Base-by-base conservation (phyloP, 2,329 filamentous ascomycete genomes). In the Triangularia setosa region DNA sequence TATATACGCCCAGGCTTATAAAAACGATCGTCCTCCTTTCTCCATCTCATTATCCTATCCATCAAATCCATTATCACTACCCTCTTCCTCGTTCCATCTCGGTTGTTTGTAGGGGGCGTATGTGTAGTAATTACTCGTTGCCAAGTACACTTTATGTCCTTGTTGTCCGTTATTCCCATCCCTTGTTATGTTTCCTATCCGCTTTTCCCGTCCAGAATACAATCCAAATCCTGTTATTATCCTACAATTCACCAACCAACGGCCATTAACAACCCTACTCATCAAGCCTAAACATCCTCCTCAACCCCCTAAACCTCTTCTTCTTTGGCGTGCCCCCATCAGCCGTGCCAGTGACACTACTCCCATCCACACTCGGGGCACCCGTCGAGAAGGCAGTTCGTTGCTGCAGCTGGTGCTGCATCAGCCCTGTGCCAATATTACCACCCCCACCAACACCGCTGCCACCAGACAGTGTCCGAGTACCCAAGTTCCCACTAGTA, bases 261-360 rank as follows among this genome's bases (percentile, higher is more conserved):
- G 24, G 40, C 21, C 54, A 63, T 40, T 24, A 62, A 12, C 40
- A 24, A 58, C 25, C 9, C 35, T 55, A 68, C 11, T 82, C 80
- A 65, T 82, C 73, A 63, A 84, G 73, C 52, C 79, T 75, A 76
- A 92, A 90, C 74, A 89, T 88, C 74, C 81, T 85, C 73, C 89
- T 85, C 73, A 92, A 75, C 62, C 80, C 78, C 52, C 83, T 82
- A 75, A 92, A 91, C 76, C 88, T 90, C 82, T 91, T 91, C 78
- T 84, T 86, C 78, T 77, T 81, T 67, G 70, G 73, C 40, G 7
- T 67, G 68, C 27, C 53, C 18, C 35, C 52, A 11, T 16, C 52
- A 16, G 23, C 23, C n/a, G 40, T 54, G 33, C 35, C 40, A 23
- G 52, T 11, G 4, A 30, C 23, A 27, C 60, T 40, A 52, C 62